Evolutionary conservation across 164 flowering plant species (phyloP), one percentile per base, ranked within the genome.

Genomic region (Santalum album): DNA sequence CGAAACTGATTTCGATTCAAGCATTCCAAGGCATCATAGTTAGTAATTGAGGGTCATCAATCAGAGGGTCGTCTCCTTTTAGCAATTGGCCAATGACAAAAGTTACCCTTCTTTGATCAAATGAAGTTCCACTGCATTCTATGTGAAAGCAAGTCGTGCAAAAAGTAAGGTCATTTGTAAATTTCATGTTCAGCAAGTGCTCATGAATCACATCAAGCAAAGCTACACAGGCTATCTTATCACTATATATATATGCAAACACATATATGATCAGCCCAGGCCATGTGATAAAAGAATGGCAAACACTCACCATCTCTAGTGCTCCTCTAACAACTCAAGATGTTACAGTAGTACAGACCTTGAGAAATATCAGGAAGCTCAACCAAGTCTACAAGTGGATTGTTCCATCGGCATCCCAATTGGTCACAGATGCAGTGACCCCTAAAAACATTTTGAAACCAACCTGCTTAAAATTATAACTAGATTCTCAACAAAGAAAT

Each of bases 331-430:
- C 12, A 14, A 49, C 51, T 12, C 51, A 49, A 49, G 26, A 49
- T 49, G 51, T 49, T 49, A 27, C 51, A 49, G 19, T 49, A 49
- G 32, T 24, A 25, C 23, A 49, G 32, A 24, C 51, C 51, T 49
- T 49, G 51, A 17, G 27, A 49, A 12, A n/a, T 49, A 49, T 49
- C 51, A 23, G 27, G 51, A 12, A 49, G 51, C 51, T 49, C 51
- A 14, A 49, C 51, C 7, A 49, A 49, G 51, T 49, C 51, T 23
- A 49, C 32, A 23, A 49, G 32, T n/a, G 26, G 51, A n/a, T 3
- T 49, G 51, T 49, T 17, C 51, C 51, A 22, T 49, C 51, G 12
- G 51, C 26, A 49, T 49, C 51, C 51, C 51, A 49, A 17, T 49
- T 49, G 27, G 26, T 49, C 27, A 49, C 51, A 23, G 51, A 49